Evolutionary conservation across 139 green algal species (phyloP), one percentile per base, ranked within the genome.

Genomic region (Penium margaritaceum): DNA sequence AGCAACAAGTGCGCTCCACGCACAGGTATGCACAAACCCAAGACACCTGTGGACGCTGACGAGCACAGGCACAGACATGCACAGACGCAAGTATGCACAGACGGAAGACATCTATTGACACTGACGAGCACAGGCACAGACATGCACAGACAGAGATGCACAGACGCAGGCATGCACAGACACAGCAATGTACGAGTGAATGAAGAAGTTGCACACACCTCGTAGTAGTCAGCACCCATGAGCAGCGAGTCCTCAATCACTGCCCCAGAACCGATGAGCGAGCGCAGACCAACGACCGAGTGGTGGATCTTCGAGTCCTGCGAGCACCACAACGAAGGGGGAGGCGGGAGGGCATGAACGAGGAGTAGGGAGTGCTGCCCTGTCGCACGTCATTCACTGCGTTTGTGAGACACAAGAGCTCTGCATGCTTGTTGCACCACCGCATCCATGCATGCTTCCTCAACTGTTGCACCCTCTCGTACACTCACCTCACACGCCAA

Each of bases 261-360:
- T 63, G 79, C 86, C 65, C 55, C 65, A 15, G 77, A 70, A 37
- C 39, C 84, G 70, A 95, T 88, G 32, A 80, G 75, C 51, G 83
- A 86, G 47, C 90, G 88, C 66, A 94, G 84, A 7, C 90, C 90
- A 27, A 95, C 83, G 69, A 95, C 89, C 0, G 81, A 87, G 69
- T 91, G 79, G 14, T 77, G 75, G 5, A 95, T 64, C 21, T 51
- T 81, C 71, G 67, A 85, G 60, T 85, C 35, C 69, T 78, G 41
- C 51, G 2, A 60, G 51, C 47, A 58, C 12, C 27, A n/a, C 21
- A n/a, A n/a, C 27, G 5, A 21, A 58, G 15, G 51, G 51, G 21
- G 19, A 60, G 17, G 51, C 24, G 17, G 30, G 51, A 33, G 51
- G 14, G 19, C 6, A 60, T 33, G 51, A 24, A 24, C 29, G 51